Conservation (phyloP, 108 stramenopile species). For the Cylindrotheca closterium region DNA sequence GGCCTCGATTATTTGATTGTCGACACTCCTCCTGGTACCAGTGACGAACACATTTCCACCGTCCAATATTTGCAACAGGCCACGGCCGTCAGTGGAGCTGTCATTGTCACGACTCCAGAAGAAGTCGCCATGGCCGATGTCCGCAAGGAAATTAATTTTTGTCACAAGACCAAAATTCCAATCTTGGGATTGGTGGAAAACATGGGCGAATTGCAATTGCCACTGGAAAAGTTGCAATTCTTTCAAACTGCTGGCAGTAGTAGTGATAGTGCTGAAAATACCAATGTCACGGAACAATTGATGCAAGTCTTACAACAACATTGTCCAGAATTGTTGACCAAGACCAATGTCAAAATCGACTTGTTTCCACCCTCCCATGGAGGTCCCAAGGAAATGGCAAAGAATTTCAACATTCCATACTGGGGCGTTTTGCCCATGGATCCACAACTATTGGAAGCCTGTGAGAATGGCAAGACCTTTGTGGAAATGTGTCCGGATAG, state of each 20-base stretch:
- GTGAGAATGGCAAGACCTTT: conserved; percentile 88
- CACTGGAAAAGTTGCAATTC: conserved; percentile 66
- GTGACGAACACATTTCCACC: conserved; percentile 98
- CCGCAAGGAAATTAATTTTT: conserved; percentile 98
- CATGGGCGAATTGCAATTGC: conserved; percentile 84
- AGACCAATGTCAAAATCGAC: conserved; percentile 50
- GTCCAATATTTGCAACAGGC: conserved; percentile 95
- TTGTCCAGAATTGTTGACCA: conserved; percentile 74
- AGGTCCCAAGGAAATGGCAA: conserved; percentile 91
- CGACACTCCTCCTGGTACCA: conserved; percentile 99
- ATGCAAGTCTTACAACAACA: conserved; percentile 51
- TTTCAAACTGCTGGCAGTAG: too few relatives aligned
- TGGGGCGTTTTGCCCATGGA: conserved; percentile 94
- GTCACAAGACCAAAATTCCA: conserved; percentile 90
- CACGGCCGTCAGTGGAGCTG: conserved; percentile 72
- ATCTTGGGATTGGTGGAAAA: conserved; percentile 98
- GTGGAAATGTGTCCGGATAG: conserved; percentile 56
- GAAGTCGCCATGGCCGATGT: conserved; percentile 98
- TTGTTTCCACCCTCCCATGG: conserved; percentile 61
- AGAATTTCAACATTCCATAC: conserved; percentile 84
- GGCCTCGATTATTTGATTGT: conserved; percentile 97
- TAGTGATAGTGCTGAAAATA: conserved; percentile 10
- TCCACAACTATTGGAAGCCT: conserved; percentile 87
- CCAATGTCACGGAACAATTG: conserved; percentile 51
- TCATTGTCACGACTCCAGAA: conserved; percentile 98